Base-by-base conservation (phyloP, 2,329 filamentous ascomycete species). In the Alternaria sp. region DNA sequence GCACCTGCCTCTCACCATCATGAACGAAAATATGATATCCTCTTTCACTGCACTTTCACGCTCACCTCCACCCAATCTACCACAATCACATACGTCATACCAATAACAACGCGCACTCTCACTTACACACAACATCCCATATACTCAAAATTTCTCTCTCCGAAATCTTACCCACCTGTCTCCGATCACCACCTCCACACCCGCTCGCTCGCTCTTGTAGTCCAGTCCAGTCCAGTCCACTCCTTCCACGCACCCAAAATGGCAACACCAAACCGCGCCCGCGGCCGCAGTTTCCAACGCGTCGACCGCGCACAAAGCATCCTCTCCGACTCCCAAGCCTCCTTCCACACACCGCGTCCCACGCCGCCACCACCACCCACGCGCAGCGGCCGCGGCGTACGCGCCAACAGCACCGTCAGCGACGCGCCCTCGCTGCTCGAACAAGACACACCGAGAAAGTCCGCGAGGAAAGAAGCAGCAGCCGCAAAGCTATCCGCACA, bases 231-330 rank as follows among this genome's bases (percentile, higher is more conserved):
- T 13, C 28, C 28, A 32, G 30, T 2, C 9, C 43, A 21, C 17
- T 21, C 17, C 43, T 3, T 7, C 28, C 3, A 1, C 13, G 9
- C 25, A 19, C 25, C 46, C n/a, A 12, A 19, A 30, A 36, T 62
- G 59, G 19, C 46, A 11, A 44, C 54, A n/a, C 17, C 25, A 11
- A 54, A 40, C 40, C 45, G 7, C 49, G 1, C 0, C 21, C 21
- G 26, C 28, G 19, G 23, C 23, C 65, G 54, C 30, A 30, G 51
- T 19, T 25, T 32, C 11, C 47, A 25, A 51, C 61, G 62, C 15
- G 9, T 45, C 47, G 51, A 57, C 1, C 64, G 59, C 43, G 60
- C 66, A 4, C 49, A 62, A 44, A 65, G 65, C 50, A 57, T 46
- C 6, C 6, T 43, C 21, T 66, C 67, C 1, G 53, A 63, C 5